phyloP scores from a whole-genome alignment of 1,284 basidiomycete genomes.

The Microbotryum silenes-acaulis region DNA sequence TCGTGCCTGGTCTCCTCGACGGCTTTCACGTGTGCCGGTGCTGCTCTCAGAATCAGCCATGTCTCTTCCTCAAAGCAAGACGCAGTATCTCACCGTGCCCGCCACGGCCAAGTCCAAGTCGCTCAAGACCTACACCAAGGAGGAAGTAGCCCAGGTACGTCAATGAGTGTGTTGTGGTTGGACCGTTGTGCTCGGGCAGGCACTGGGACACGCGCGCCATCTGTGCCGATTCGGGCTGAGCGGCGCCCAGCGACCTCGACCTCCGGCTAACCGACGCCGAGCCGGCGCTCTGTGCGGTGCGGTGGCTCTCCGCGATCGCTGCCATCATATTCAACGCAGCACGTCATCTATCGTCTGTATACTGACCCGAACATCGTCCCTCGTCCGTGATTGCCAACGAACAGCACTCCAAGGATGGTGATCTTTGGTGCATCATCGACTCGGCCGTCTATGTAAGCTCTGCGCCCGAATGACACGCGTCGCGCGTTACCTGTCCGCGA shows the following conservation, averaged over 20 bases:
- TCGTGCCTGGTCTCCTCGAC: no score
- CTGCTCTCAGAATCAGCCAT: background rate
- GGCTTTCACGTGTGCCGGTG: no score
- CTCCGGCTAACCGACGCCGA: background rate
- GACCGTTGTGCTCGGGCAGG: background rate
- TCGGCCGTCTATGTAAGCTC: constrained; percentile 62
- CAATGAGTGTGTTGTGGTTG: background rate
- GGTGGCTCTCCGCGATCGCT: background rate
- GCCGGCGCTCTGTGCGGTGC: background rate
- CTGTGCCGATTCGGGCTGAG: background rate
- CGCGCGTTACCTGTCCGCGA: background rate
- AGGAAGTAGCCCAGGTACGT: constrained; percentile 46
- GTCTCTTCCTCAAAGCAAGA: constrained; percentile 6
- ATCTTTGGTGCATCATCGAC: constrained; percentile 76
- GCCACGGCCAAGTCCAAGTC: constrained; percentile 36
- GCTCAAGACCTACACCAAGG: constrained; percentile 40
- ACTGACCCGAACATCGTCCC: background rate
- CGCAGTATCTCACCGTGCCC: constrained; percentile 24
- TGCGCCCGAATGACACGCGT: background rate
- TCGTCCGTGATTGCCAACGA: background rate
- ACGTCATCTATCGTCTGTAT: background rate
- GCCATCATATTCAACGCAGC: background rate
- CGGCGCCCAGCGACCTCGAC: background rate
- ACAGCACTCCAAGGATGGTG: constrained; percentile 67
- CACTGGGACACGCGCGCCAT: background rate